Evolutionary conservation across 2,329 filamentous ascomycete genomes (phyloP).

Genomic region (Curvularia sp.): DNA sequence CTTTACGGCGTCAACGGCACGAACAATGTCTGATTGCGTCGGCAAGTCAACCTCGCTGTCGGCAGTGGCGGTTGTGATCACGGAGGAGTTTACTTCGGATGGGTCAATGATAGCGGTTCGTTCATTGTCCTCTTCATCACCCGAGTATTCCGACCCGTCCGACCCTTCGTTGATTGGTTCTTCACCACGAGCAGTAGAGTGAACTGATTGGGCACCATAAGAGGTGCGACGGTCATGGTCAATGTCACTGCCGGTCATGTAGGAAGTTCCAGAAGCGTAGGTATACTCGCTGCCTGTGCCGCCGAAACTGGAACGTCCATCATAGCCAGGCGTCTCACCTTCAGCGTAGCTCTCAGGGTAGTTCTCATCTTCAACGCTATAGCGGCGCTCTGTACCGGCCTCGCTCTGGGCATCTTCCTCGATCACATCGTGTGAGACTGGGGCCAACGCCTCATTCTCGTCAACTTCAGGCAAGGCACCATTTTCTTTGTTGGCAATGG

Average conservation of each 20-base stretch:
- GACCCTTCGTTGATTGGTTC: conserved; percentile 44
- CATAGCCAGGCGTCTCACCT: conserved; percentile 46
- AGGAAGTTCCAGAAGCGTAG: conserved; percentile 57
- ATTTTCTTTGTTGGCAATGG: conserved; percentile 57
- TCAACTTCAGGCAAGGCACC: conserved; percentile 55
- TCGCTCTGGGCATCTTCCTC: conserved; percentile 47
- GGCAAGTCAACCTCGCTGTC: conserved; percentile 34
- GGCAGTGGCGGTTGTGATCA: conserved; percentile 32
- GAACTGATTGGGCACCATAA: conserved; percentile 49
- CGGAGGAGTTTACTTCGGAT: conserved; percentile 37
- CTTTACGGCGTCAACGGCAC: conserved; percentile 41
- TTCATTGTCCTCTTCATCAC: conserved; percentile 47
- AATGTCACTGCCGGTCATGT: conserved; percentile 58
- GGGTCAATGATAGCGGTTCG: conserved; percentile 35
- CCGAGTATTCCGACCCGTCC: conserved; percentile 39
- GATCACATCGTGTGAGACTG: conserved; percentile 32
- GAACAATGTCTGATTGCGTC: conserved; percentile 44
- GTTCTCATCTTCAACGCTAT: conserved; percentile 45
- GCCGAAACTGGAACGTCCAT: conserved; percentile 52
- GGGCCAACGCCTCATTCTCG: conserved; percentile 42
- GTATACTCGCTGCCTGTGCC: conserved; percentile 55
- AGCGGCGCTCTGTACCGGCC: conserved; percentile 51
- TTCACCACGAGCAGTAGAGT: conserved; percentile 42
- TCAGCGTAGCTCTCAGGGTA: conserved; percentile 47
- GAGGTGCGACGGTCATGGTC: conserved; percentile 54